phyloP scores from a whole-genome alignment of 1,139 yeast species.

The Geotrichum phurueaensis region DNA sequence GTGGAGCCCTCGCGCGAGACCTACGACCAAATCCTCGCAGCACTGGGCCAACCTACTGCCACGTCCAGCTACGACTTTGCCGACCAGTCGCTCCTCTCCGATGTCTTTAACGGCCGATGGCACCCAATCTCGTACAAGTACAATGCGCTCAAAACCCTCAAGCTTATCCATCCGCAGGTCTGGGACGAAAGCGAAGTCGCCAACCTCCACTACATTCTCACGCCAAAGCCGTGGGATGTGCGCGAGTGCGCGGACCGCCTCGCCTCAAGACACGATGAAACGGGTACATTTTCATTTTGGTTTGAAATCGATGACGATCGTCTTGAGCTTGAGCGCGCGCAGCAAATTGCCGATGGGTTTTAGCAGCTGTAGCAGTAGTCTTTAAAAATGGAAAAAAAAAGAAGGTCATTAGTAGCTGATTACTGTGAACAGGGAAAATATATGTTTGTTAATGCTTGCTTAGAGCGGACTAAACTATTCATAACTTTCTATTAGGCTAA shows the following conservation, averaged over 20 bases:
- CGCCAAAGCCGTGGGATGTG: constrained; percentile 55
- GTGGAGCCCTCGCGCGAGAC: constrained; percentile 39
- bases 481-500: no score
- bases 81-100: constrained; percentile 51
- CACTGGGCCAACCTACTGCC: constrained; percentile 35
- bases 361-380: background rate
- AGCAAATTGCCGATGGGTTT: constrained; percentile 20
- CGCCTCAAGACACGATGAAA: constrained; percentile 27
- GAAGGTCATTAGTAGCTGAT: no score
- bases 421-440: no score
- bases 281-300: constrained; percentile 35
- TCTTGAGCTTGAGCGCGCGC: constrained; percentile 24
- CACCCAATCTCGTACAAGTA: constrained; percentile 46
- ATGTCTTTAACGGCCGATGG: constrained; percentile 47
- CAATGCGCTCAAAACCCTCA: constrained; percentile 50
- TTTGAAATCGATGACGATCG: constrained; percentile 35
- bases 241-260: constrained; percentile 25
- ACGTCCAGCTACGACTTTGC: constrained; percentile 46
- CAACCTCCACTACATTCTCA: constrained; percentile 49
- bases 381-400: background rate
- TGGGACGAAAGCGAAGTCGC: constrained; percentile 46
- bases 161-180: constrained; percentile 39
- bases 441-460: no score
- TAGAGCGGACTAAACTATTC: no score
- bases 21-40: constrained; percentile 38